These are phyloP conservation scores for Lolium multiflorum DNA, from an alignment of 176 grass and related monocot genomes.

Conservation along the genomic window DNA sequence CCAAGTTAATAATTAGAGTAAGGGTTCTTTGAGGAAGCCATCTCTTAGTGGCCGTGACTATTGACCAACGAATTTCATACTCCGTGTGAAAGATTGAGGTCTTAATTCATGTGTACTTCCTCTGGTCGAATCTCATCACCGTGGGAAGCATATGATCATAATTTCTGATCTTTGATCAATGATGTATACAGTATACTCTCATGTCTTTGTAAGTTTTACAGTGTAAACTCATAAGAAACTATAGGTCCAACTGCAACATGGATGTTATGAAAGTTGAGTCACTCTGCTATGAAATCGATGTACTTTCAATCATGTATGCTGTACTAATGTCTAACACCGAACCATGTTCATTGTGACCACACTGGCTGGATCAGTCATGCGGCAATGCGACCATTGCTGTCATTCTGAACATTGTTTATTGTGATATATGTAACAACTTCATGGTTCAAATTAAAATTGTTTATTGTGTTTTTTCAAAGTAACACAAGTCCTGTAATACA, in stretches of 20 bases:
- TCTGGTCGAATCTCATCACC: neutral
- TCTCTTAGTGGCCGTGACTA: constrained; percentile 2
- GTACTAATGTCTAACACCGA: constrained; percentile 9
- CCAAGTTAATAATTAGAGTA: constrained; percentile 2
- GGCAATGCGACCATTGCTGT: neutral
- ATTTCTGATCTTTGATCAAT: constrained; percentile 12
- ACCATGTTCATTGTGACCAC: constrained; percentile 3
- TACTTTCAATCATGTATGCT: constrained; percentile 1
- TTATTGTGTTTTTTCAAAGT: neutral
- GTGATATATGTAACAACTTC: neutral
- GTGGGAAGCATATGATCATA: constrained; percentile 9
- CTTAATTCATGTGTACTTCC: constrained; percentile 26
- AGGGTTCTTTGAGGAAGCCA: neutral
- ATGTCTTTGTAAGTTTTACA: constrained; percentile 8
- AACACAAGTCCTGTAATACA: neutral
- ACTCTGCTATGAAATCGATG: neutral
- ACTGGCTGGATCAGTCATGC: neutral
- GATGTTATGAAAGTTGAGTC: constrained; percentile 11
- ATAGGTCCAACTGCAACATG: constrained; percentile 1
- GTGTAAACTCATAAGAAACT: constrained; percentile 5
- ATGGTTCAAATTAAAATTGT: neutral
- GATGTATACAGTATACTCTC: neutral
- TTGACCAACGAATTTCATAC: neutral
- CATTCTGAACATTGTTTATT: constrained; percentile 15
- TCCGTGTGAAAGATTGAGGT: neutral